Base-by-base conservation (phyloP, 2,329 filamentous ascomycete species). In the Pleoardoris graminearum region DNA sequence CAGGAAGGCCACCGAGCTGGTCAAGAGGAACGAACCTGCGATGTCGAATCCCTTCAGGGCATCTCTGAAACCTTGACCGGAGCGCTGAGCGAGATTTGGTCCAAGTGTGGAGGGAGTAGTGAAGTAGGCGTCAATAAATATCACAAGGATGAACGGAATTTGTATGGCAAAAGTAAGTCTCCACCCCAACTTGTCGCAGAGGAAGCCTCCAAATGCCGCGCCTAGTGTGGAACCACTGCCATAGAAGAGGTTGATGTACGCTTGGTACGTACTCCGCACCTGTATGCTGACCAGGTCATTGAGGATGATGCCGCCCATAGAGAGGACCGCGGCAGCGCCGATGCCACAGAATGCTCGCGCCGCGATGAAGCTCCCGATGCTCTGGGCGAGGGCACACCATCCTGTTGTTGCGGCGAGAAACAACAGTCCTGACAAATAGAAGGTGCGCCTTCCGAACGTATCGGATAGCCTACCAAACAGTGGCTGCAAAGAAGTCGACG, bases 281-380 rank as follows among this genome's bases (percentile, higher is more conserved):
- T 88, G 82, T 58, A 91, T 88, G 1, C 86, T 86, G 30, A 92
- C 87, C 42, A 91, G 73, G 68, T 91, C 88, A 51, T 85, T 88
- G 16, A 86, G 84, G 55, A 91, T 84, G 49, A 91, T 89, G 5
- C 80, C 84, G 8, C 68, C 86, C 75, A 90, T 79, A 1, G 85
- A 83, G 72, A 89, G 81, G 43, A 88, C 79, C 0, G 87, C 88
- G 0, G 88, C 89, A 0, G 88, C 89, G 1, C 88, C 89, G 3
- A 92, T 70, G 0, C 89, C 89, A 55, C 87, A 89, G 6, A 88
- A 74, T 0, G 88, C 87, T 58, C 89, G 75, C 25, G 88, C 89
- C 0, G 84, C 69, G 55, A 91, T 89, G 62, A 92, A 85, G 57
- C 82, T 82, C n/a, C 81, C 76, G 65, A 93, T 87, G 65, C 81